These are phyloP conservation scores for Cyberlindnera maclurae DNA, from an alignment of 805 yeast genomes.

Conservation along the genomic window DNA sequence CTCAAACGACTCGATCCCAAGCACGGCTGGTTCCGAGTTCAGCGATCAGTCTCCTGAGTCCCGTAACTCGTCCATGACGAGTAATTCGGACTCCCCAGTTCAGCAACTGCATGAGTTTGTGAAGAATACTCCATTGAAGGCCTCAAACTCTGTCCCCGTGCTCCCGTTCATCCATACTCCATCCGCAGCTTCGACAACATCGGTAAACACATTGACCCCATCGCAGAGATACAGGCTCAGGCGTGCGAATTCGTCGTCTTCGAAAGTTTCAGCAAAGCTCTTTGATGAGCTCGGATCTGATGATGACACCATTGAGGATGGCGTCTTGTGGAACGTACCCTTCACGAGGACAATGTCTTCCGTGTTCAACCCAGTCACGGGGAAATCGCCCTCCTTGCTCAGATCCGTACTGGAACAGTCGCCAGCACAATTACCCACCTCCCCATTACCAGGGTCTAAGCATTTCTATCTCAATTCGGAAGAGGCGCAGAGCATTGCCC, in stretches of 20 bases:
- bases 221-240: constrained; percentile 35
- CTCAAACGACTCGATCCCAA: constrained; percentile 23
- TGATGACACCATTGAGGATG: constrained; percentile 30
- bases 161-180: too few relatives aligned
- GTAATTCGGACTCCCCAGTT: constrained; percentile 9
- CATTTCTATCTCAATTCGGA: constrained; percentile 13
- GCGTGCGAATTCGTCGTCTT: constrained; percentile 29
- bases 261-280: constrained; percentile 22
- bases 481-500: constrained; percentile 21
- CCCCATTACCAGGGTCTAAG: constrained; percentile 40
- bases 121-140: too few relatives aligned
- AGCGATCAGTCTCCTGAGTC: constrained; percentile 15
- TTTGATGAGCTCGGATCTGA: constrained; percentile 32
- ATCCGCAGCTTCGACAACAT: constrained; percentile 7
- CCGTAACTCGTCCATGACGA: constrained; percentile 23
- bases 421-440: constrained; percentile 32
- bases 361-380: constrained; percentile 19
- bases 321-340: constrained; percentile 47
- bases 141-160: too few relatives aligned
- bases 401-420: constrained; percentile 18
- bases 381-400: constrained; percentile 18
- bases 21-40: constrained; percentile 15
- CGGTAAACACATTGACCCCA: constrained; percentile 28
- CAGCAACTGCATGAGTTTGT: too few relatives aligned
- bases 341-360: constrained; percentile 29